Evolutionary conservation across 371 early-diverging fungal species (phyloP), one percentile per base, ranked within the genome.

Genomic region (Lichtheimia ornata): DNA sequence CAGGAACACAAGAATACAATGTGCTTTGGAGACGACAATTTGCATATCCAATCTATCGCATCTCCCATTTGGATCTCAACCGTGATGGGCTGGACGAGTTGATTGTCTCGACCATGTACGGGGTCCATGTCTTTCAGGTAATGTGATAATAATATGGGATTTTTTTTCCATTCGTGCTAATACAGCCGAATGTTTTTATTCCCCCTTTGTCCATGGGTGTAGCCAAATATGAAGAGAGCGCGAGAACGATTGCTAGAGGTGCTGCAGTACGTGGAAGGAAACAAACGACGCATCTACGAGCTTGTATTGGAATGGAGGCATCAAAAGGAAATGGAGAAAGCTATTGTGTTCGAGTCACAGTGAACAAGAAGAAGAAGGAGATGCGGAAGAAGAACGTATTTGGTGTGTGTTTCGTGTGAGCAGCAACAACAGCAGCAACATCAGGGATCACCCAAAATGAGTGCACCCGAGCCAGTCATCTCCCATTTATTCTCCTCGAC

Each of bases 61-160:
- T 91, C 28, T 70, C 77, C 2, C 79, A 84, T 61, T 76, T 84
- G 5, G 91, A 91, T 67, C 63, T 91, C 22, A 91, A 91, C 54
- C 70, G 80, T 52, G 91, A 91, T 67, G 88, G 91, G 9, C 62
- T 86, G 42, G 86, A 88, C 56, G 91, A 91, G 62, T 63, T 91
- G 14, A 81, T 89, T 15, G 85, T 91, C 3, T 82, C 82, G 7
- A 90, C 90, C 4, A 82, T 89, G 81, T 81, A 85, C 53, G 91
- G 91, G 5, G 84, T 89, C 13, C 89, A 88, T 70, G 69, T 88
- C 9, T 73, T 88, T 53, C 87, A 87, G 82, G 84, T 84, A 61
- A 73, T 63, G 43, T 4, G n/a, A 14, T 4, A 43, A 13, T 11
- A 35, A 49, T 35, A 40, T 14, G 0, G 25, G 7, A 2, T 1